Percentiles rank a stretch among this genome's conserved stretches.
These are phyloP conservation scores for Lithospermum erythrorhizon DNA, from an alignment of 257 asterid genomes.

Conservation along the genomic window DNA sequence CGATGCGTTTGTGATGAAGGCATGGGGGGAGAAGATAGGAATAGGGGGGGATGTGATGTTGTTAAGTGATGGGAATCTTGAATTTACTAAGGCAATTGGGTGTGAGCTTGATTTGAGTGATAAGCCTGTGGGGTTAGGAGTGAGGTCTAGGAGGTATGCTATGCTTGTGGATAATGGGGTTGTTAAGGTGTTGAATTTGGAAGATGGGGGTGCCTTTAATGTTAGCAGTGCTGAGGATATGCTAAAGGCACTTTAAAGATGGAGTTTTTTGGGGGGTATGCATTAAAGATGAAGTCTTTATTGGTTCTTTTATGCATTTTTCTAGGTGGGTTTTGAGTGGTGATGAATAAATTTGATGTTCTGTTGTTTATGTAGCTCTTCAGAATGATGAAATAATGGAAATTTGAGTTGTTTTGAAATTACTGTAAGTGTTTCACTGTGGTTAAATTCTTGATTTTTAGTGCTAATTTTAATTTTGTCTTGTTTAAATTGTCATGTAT, in stretches of 20 bases:
- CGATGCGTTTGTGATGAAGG: conserved; percentile 94
- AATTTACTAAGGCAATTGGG: conserved; percentile 67
- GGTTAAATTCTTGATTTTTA: background rate
- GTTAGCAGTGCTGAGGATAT: conserved; percentile 97
- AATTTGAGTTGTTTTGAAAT: too few species aligned
- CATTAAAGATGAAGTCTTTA: conserved; percentile 17
- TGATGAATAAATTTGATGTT: background rate
- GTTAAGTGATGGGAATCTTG: conserved; percentile 86
- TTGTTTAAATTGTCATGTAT: background rate
- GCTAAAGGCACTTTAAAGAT: conserved; percentile 55
- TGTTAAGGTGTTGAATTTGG: conserved; percentile 77
- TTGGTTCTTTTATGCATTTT: background rate
- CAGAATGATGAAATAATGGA: background rate
- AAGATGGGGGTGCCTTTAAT: conserved; percentile 92
- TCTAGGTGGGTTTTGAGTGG: background rate
- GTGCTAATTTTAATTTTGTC: too few species aligned
- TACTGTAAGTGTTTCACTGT: background rate
- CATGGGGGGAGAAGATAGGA: conserved; percentile 71
- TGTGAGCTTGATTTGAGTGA: conserved; percentile 91
- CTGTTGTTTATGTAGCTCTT: too few species aligned
- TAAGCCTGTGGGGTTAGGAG: conserved; percentile 86
- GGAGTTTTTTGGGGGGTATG: background rate
- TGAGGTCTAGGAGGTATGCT: conserved; percentile 88
- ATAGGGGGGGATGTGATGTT: conserved; percentile 62
- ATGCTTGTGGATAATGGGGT: conserved; percentile 77